phyloP scores from a whole-genome alignment of 768 basidiomycete species.

The Panus rudis region DNA sequence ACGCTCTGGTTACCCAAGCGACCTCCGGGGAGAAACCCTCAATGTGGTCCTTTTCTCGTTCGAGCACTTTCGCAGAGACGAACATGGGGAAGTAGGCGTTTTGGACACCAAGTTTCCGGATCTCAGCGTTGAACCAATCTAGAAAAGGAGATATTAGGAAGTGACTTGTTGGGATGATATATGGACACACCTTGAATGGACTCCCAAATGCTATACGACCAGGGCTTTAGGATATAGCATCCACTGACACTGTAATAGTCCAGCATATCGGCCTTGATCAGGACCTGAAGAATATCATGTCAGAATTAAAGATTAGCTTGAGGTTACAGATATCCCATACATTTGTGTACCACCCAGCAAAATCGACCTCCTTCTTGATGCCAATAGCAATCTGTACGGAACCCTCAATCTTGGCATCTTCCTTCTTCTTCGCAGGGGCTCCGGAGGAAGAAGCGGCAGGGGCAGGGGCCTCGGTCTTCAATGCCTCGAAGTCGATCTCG shows the following conservation, averaged over 20 bases:
- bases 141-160: slow-evolving; percentile 3
- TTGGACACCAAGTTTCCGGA: slow-evolving; percentile 92
- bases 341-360: slow-evolving; percentile 89
- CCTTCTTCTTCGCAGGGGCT: slow-evolving; percentile 43
- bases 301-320: slow-evolving; percentile 5
- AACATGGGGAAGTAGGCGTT: slow-evolving; percentile 99
- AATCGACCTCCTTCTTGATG: slow-evolving; percentile 94
- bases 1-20: slow-evolving; percentile 99
- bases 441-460: slow-evolving; percentile 21
- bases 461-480: slow-evolving; percentile 42
- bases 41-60: slow-evolving; percentile 96
- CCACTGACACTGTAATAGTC: slow-evolving; percentile 99
- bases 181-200: slow-evolving; percentile 70
- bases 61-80: slow-evolving; percentile 84
- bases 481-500: slow-evolving; percentile 63
- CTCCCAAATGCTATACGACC: slow-evolving; percentile 98
- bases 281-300: slow-evolving; percentile 49
- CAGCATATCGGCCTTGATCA: slow-evolving; percentile 97
- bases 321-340: slow-evolving; percentile 36
- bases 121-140: slow-evolving; percentile 92
- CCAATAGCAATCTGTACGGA: slow-evolving; percentile 90
- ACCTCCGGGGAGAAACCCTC: slow-evolving; percentile 99
- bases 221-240: slow-evolving; percentile 97
- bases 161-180: slow-evolving; percentile 4
- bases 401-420: slow-evolving; percentile 78